Evolutionary conservation across 768 basidiomycete genomes (phyloP).

Genomic region (Tulasnella calospora): DNA sequence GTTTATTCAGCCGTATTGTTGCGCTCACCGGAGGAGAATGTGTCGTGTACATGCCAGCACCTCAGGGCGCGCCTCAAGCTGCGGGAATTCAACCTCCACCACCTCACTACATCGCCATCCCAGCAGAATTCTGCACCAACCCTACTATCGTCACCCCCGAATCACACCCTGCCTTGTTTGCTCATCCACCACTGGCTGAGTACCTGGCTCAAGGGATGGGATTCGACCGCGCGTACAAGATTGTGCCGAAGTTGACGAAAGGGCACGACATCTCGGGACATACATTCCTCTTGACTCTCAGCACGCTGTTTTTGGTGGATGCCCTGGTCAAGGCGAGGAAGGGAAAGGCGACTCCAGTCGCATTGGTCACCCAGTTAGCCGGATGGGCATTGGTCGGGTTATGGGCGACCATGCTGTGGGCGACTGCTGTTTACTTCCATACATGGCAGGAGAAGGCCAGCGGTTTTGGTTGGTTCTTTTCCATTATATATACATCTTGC

Average conservation of each 20-base stretch:
- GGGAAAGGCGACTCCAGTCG: constrained; percentile 41
- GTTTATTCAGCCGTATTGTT: constrained; percentile 62
- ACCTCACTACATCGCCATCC: constrained; percentile 45
- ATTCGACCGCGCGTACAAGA: constrained; percentile 17
- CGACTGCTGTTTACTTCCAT: constrained; percentile 90
- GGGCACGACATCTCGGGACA: constrained; percentile 96
- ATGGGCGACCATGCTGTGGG: constrained; percentile 70
- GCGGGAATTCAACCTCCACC: not conserved
- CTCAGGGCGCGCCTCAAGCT: not conserved
- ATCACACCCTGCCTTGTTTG: constrained; percentile 63
- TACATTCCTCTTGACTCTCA: constrained; percentile 80
- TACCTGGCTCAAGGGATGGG: constrained; percentile 40
- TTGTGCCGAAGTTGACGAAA: constrained; percentile 56
- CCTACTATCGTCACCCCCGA: constrained; percentile 49
- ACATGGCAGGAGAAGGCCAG: constrained; percentile 79
- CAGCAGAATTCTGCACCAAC: constrained; percentile 53
- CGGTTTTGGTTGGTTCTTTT: constrained; percentile 64
- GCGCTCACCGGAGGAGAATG: constrained; percentile 71
- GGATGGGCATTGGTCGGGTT: constrained; percentile 50
- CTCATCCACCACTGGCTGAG: constrained; percentile 33
- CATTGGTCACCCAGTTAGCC: constrained; percentile 27
- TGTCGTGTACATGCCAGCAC: constrained; percentile 51
- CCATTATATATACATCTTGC: not conserved
- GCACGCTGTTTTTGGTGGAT: constrained; percentile 69
- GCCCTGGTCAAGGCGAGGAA: constrained; percentile 55